These are phyloP conservation scores for Chytridium lagenaria DNA, from an alignment of 371 early-diverging fungal species.

Conservation along the genomic window DNA sequence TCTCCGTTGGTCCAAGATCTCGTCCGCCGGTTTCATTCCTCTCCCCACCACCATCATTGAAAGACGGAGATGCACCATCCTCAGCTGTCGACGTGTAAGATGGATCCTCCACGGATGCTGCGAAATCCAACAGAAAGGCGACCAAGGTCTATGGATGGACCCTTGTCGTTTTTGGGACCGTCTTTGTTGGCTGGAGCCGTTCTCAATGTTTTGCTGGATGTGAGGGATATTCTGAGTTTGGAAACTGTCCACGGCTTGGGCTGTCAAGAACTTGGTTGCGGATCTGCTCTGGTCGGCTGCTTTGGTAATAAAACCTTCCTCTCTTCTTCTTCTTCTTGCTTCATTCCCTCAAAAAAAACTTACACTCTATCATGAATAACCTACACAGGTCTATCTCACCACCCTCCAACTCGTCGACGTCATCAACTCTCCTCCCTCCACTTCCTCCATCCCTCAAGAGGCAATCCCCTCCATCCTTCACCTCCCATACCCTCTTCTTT, in stretches of 20 bases:
- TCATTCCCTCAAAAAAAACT: background rate
- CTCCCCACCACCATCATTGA: background rate
- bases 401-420: background rate
- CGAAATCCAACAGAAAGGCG: too few species aligned
- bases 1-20: background rate
- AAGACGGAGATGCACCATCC: background rate
- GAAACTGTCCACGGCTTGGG: background rate
- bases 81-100: too few species aligned
- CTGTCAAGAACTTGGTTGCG: background rate
- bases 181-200: background rate
- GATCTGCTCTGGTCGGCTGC: background rate
- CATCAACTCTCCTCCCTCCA: background rate
- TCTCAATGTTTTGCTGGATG: background rate
- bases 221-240: background rate
- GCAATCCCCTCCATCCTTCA: background rate
- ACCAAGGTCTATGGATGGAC: too few species aligned
- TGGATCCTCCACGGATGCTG: too few species aligned
- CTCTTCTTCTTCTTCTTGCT: background rate
- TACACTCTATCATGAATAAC: background rate
- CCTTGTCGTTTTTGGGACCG: background rate
- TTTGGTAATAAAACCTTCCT: too few species aligned
- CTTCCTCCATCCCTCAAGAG: background rate
- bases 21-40: background rate
- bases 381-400: background rate
- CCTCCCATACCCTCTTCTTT: background rate